Conservation (phyloP, 2,329 filamentous ascomycete species). For the Sporothrix sp. region DNA sequence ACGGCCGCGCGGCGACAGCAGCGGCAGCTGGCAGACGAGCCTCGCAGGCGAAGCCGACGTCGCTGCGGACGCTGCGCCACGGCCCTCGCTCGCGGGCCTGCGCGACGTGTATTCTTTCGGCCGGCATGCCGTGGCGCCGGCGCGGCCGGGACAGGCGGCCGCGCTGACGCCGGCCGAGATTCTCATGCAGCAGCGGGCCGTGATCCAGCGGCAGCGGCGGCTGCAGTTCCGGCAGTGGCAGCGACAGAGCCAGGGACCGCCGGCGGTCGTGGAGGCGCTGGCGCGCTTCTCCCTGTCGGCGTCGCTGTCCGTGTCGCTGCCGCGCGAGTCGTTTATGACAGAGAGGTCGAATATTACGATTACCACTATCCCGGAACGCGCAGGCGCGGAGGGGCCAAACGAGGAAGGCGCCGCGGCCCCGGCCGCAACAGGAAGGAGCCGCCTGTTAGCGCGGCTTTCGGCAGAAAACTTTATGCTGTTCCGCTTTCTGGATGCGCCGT, state of each 20-base stretch:
- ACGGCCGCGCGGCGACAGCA: too few relatives aligned
- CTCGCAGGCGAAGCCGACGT: too few relatives aligned
- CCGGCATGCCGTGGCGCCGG: background rate
- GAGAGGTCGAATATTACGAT: background rate
- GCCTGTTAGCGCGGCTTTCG: background rate
- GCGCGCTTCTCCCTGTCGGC: background rate
- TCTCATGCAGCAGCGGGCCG: background rate
- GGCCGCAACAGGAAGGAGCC: too few relatives aligned
- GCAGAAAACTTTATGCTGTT: background rate
- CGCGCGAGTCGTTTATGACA: background rate
- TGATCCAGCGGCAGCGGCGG: background rate
- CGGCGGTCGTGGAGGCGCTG: background rate
- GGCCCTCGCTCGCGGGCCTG: too few relatives aligned
- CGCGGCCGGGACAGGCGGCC: background rate
- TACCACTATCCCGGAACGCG: too few relatives aligned
- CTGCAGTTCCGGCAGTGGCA: background rate
- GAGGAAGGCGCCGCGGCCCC: background rate
- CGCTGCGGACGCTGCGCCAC: too few relatives aligned
- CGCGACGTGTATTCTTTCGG: too few relatives aligned
- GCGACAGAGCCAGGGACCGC: background rate
- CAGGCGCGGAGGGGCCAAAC: background rate
- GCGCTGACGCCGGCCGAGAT: background rate
- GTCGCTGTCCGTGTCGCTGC: background rate
- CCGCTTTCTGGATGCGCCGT: background rate
- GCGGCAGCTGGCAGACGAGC: too few relatives aligned